Evolutionary conservation across 2,329 filamentous ascomycete species (phyloP).

Genomic region (Botryotinia convoluta): DNA sequence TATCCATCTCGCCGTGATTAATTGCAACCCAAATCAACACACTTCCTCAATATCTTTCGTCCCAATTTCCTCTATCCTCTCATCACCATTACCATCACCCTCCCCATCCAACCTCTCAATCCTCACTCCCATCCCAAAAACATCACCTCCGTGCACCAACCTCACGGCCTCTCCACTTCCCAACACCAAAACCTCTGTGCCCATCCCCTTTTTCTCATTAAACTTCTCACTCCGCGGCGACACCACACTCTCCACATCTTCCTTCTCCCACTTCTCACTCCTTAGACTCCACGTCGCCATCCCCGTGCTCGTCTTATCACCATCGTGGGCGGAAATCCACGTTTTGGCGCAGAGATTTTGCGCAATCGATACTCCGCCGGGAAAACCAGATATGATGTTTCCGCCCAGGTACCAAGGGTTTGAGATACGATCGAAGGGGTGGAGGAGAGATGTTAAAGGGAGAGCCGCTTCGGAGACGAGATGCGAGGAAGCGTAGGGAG

Average conservation of each 20-base stretch:
- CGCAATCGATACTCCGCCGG: conserved; percentile 57
- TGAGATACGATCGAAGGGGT: conserved; percentile 58
- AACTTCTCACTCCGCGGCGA: conserved; percentile 31
- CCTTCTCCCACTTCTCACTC: conserved; percentile 44
- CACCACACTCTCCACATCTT: conserved; percentile 46
- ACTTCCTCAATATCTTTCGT: background rate
- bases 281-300: conserved; percentile 51
- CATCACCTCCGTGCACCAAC: conserved; percentile 33
- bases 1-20: background rate
- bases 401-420: conserved; percentile 63
- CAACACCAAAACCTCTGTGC: conserved; percentile 46
- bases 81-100: background rate
- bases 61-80: background rate
- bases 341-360: conserved; percentile 50
- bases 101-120: conserved; percentile 35
- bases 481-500: conserved; percentile 55
- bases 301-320: conserved; percentile 55
- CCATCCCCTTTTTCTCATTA: conserved; percentile 22
- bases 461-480: conserved; percentile 55
- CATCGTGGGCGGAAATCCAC: conserved; percentile 63
- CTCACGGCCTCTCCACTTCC: conserved; percentile 45
- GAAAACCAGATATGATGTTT: conserved; percentile 54
- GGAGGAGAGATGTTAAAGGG: conserved; percentile 61
- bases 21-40: background rate
- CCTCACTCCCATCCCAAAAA: conserved; percentile 41